Evolutionary conservation across 2,329 filamentous ascomycete genomes (phyloP).

Genomic region (Aureobasidium sp.): DNA sequence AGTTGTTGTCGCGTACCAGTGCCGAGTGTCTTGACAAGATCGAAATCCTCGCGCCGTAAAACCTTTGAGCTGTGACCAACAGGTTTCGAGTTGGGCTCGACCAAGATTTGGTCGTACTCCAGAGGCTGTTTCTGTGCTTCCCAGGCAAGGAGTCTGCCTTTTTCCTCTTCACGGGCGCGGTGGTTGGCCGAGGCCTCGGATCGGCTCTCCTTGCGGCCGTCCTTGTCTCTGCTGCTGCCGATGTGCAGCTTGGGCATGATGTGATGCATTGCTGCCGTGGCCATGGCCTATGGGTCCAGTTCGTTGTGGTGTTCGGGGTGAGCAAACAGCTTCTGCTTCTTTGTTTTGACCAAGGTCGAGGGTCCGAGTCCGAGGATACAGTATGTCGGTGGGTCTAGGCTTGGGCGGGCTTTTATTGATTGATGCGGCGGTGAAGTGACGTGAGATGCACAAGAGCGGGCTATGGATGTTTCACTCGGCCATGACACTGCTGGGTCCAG

Average conservation of each 20-base stretch:
- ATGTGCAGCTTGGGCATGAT: constrained; percentile 31
- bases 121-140: constrained; percentile 39
- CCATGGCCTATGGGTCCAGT: neutral
- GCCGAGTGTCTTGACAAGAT: constrained; percentile 66
- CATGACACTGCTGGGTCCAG: neutral
- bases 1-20: constrained; percentile 50
- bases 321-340: neutral
- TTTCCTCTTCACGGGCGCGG: constrained; percentile 41
- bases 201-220: constrained; percentile 21
- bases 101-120: constrained; percentile 36
- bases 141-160: constrained; percentile 40
- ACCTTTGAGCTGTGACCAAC: constrained; percentile 43
- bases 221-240: constrained; percentile 23
- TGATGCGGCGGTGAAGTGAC: constrained; percentile 4
- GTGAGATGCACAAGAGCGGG: neutral
- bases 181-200: constrained; percentile 19
- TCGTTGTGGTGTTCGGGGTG: neutral
- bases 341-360: neutral
- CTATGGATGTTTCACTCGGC: neutral
- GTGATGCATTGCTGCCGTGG: constrained; percentile 23
- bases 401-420: neutral
- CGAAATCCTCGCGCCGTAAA: constrained; percentile 55
- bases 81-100: constrained; percentile 37
- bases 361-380: neutral
- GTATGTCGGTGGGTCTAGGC: neutral